Evolutionary conservation across 2,329 filamentous ascomycete genomes (phyloP), one percentile per base, ranked within the genome.

Genomic region (Ceratocystis diversiconidia): DNA sequence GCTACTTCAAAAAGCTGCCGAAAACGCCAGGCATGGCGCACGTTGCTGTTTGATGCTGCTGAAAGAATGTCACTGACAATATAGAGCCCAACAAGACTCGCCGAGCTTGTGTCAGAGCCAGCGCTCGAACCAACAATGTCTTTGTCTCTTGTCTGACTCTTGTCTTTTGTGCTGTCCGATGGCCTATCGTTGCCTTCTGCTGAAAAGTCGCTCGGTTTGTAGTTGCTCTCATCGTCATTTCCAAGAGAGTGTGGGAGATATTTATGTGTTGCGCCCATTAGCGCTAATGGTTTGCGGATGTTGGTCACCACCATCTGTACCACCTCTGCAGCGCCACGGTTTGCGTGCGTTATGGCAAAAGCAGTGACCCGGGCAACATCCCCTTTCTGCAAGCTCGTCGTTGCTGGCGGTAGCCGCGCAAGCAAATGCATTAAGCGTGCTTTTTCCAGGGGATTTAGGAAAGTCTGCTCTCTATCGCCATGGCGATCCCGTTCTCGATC

Each of bases 271-370:
- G 66, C 66, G 1, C 64, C 82, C 0, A 85, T 89, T 69, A 87
- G 84, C 5, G 85, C 82, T 66, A 95, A 84, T 0, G 94, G 94
- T 63, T 81, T 84, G 67, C 88, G 80, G 43, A 97, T 80, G 71
- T 99, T 97, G 0, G 85, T 81, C 0, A 95, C 82, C 46, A 97
- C 85, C 75, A 95, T 84, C 62, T 92, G 84, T n/a, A 95, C 91
- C 44, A 96, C 87, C 76, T 97, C 94, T 69, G 95, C 89, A 12
- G 90, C 88, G 17, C 92, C 94, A 22, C 85, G 82, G 48, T 87
- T 89, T 1, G 91, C 89, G 73, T 97, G 90, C 1, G 86, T 87
- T 65, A 97, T 90, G 12, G 92, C 92, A 75, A 97, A 96, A 2
- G 87, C 83, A 0, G 92, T 92, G 1, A 96, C 80, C 4, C 91